Evolutionary conservation across 1,284 basidiomycete species (phyloP), one percentile per base, ranked within the genome.

Genomic region (Agroathelia rolfsii): DNA sequence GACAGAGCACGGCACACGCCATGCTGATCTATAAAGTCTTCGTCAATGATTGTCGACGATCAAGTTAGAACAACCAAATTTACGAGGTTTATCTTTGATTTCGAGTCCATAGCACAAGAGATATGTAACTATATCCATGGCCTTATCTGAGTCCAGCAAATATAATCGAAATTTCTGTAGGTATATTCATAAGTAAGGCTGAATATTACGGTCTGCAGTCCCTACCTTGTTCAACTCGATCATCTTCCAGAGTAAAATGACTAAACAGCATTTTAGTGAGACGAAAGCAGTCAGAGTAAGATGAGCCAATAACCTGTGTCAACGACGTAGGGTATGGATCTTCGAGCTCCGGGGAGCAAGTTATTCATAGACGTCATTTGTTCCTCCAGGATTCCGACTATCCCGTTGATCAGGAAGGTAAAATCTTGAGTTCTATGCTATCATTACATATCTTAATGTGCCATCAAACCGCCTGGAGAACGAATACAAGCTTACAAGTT

Each of bases 361-460:
- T 79, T 81, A 44, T 79, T 83, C 38, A 75, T 59, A 3, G 76
- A 72, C 1, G 75, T 69, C 51, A 82, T 76, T 44, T 88, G 76
- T 44, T 83, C 76, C 45, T 82, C 72, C 40, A 92, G 55, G 24
- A 84, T 77, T 2, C 64, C 69, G 7, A 76, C 52, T 19, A 89
- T 64, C 10, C 90, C 88, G 22, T 76, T 64, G 10, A 88, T 50
- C 34, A 95, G 66, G 53, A 92, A 92, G 16, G 72, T 61, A 48
- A 94, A 87, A 53, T 96, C 92, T 54, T 81, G 77, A 6, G 75
- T 72, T 5, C 90, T 80, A 58, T 96, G 92, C 84, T 90, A 41
- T 4, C 43, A 35, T 30, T 21, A 29, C 14, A 24, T 41, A 18
- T 44, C 29, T 39, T 37, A 36, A 39, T 26, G 15, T 19, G 14